Percentiles rank a stretch among this genome's conserved stretches.
phyloP scores from a whole-genome alignment of 306 rosid genomes.

The Cyamopsis tetragonoloba region DNA sequence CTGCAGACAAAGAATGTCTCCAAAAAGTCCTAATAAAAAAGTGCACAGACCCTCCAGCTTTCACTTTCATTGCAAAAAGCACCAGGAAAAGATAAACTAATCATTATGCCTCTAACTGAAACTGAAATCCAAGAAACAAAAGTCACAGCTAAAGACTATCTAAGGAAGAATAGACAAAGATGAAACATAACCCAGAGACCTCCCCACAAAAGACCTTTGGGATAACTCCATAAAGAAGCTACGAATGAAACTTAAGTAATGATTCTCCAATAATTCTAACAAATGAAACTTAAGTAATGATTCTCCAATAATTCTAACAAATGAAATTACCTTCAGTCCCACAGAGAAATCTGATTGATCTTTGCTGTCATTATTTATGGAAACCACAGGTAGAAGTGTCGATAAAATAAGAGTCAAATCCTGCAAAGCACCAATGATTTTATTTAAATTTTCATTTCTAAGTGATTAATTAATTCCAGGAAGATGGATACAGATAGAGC shows the following conservation, averaged over 20 bases:
- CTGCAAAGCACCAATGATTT: slow-evolving; percentile 40
- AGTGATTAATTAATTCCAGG: not conserved
- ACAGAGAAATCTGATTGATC: slow-evolving; percentile 74
- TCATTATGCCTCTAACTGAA: slow-evolving; percentile 16
- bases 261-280: slow-evolving; percentile 16
- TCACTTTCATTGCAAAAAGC: slow-evolving; percentile 9
- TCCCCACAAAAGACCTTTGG: too few relatives aligned
- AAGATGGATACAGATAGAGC: slow-evolving; percentile 19
- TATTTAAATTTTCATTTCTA: not conserved
- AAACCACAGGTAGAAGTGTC: slow-evolving; percentile 77
- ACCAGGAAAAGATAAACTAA: not conserved
- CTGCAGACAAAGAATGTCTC: slow-evolving; percentile 3
- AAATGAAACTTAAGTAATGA: slow-evolving; percentile 1
- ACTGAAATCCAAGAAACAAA: slow-evolving; percentile 21
- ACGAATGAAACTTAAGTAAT: slow-evolving; percentile 7
- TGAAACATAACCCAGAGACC: not conserved
- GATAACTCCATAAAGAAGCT: too few relatives aligned
- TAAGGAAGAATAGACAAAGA: slow-evolving; percentile 11
- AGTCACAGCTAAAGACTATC: slow-evolving; percentile 5
- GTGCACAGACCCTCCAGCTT: slow-evolving; percentile 11
- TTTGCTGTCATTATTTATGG: slow-evolving; percentile 65
- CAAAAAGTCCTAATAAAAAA: slow-evolving; percentile 13
- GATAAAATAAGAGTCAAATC: slow-evolving; percentile 70
- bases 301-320: slow-evolving; percentile 20
- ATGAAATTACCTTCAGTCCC: slow-evolving; percentile 70